Base-by-base conservation (phyloP, 2,329 filamentous ascomycete species). In the Ophiocordyceps robertsii region DNA sequence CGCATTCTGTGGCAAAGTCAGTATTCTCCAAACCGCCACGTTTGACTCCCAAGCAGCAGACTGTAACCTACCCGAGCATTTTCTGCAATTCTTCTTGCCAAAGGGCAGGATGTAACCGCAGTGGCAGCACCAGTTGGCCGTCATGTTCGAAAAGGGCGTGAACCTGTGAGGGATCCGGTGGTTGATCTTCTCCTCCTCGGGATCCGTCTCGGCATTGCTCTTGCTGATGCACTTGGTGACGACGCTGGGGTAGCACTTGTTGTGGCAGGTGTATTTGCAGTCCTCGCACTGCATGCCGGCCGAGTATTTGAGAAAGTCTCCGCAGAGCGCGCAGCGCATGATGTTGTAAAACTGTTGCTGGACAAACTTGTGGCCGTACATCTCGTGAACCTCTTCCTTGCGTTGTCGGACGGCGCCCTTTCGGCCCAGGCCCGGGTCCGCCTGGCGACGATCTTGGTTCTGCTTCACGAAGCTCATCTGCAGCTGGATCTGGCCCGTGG, bases 141-240 rank as follows among this genome's bases (percentile, higher is more conserved):
- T 92, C 66, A 98, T 85, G 57, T 98, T 98, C 50, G 88, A 88
- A 61, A 93, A 98, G n/a, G 84, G 80, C 56, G 90, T 81, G 70
- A 96, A 98, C 42, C 92, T 82, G 74, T 98, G 92, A 9, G 92
- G 92, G 58, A 98, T 98, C 50, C 92, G 85, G 61, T 98, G 92
- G 61, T 98, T 98, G 76, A 98, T 93, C 72, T 96, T 98, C 66
- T 95, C 92, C 65, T 98, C 92, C 64, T 98, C 92, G 19, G 92
- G 90, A 61, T 98, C 92, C 6, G 87, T 94, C 63, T 98, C 92
- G 49, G 92, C 90, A 59, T 98, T 98, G 48, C 90, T 95, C 63
- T 98, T 96, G 68, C 90, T 96, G 63, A 98, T 98, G 68, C 92
- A 98, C 65, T 98, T 98, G 49, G 92, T 98, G 53, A 98, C 92